Conservation (phyloP, 1,139 yeast species). For the Martiniozyma asiatica region DNA sequence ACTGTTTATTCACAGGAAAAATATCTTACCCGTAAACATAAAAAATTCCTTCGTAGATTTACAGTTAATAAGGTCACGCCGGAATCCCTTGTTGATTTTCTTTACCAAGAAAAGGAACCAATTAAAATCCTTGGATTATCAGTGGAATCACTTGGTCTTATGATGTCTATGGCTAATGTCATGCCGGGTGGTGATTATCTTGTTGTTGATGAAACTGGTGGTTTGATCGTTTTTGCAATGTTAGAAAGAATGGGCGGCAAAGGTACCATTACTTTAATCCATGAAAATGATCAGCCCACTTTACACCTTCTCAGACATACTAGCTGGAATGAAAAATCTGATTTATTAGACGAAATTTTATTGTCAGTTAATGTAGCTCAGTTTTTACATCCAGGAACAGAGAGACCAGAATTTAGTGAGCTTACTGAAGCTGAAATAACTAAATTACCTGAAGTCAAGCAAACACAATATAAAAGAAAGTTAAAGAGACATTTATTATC, state of each 20-base stretch:
- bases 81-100: constrained; percentile 58
- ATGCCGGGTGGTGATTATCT: constrained; percentile 84
- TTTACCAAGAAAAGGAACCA: constrained; percentile 59
- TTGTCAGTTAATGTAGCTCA: constrained; percentile 71
- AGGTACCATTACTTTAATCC: constrained; percentile 67
- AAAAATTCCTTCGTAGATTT: constrained; percentile 77
- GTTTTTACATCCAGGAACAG: constrained; percentile 59
- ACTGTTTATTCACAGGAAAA: constrained; percentile 86
- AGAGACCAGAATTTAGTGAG: constrained; percentile 41
- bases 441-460: constrained; percentile 46
- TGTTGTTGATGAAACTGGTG: constrained; percentile 86
- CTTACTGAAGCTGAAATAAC: constrained; percentile 40
- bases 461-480: constrained; percentile 58
- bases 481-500: constrained; percentile 44
- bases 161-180: constrained; percentile 68
- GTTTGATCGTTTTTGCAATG: constrained; percentile 69
- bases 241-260: constrained; percentile 81
- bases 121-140: constrained; percentile 70
- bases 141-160: constrained; percentile 67
- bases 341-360: constrained; percentile 40
- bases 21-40: constrained; percentile 81
- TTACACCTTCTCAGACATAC: constrained; percentile 58
- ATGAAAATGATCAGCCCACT: constrained; percentile 90
- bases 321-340: constrained; percentile 42
- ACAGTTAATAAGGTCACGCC: constrained; percentile 72